Conservation (phyloP, 2,329 filamentous ascomycete species). For the Sporothrix pallida region DNA sequence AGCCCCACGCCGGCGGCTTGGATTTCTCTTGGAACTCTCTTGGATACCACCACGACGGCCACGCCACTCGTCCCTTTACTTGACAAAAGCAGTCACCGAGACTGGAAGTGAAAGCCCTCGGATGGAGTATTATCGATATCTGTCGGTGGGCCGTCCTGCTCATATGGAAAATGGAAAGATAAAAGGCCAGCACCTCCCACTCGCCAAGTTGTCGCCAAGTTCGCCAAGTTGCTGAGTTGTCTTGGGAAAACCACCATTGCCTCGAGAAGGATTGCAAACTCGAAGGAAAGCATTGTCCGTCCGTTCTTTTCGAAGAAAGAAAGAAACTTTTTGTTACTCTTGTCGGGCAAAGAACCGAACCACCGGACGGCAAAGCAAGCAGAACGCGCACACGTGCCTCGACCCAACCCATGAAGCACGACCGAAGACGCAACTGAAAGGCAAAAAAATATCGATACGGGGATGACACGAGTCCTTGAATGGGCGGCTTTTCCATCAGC, state of each 20-base stretch:
- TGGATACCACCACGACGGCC: background rate
- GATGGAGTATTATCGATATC: no score
- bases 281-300: background rate
- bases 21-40: background rate
- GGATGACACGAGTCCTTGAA: no score
- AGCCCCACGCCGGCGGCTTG: background rate
- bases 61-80: background rate
- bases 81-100: constrained; percentile 12
- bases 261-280: background rate
- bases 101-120: no score
- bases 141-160: no score
- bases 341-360: background rate
- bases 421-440: background rate
- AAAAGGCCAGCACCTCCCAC: constrained; percentile 18
- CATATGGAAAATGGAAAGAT: constrained; percentile 1
- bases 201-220: constrained; percentile 28
- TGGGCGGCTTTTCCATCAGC: background rate
- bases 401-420: background rate
- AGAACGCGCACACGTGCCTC: constrained; percentile 1
- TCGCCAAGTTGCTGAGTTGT: constrained; percentile 18
- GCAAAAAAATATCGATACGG: no score
- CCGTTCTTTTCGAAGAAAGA: background rate
- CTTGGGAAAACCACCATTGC: constrained; percentile 2
- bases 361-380: background rate
- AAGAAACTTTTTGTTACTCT: background rate